Evolutionary conservation across 1,139 yeast species (phyloP).

Genomic region (Lodderomyces theae): DNA sequence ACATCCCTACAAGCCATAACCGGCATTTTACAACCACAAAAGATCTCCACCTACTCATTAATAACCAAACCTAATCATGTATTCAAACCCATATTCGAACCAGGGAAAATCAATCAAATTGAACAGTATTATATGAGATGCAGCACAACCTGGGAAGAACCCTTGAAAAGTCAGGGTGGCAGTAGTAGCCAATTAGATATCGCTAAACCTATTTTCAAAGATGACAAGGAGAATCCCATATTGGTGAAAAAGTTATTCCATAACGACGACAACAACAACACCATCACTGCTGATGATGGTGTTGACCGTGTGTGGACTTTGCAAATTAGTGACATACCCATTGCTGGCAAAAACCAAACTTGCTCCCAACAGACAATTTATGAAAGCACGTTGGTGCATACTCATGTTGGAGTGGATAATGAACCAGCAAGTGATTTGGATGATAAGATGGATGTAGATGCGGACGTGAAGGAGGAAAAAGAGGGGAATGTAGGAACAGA

Average conservation of each 20-base stretch:
- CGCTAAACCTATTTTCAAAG: conserved; percentile 24
- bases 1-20: conserved; percentile 47
- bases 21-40: conserved; percentile 39
- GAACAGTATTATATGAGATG: conserved; percentile 49
- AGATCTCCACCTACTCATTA: conserved; percentile 43
- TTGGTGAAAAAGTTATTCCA: conserved; percentile 28
- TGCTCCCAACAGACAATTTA: conserved; percentile 64
- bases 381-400: conserved; percentile 59
- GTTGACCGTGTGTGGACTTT: conserved; percentile 55
- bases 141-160: conserved; percentile 37
- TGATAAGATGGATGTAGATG: conserved; percentile 28
- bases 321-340: conserved; percentile 77
- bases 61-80: conserved; percentile 42
- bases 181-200: conserved; percentile 29
- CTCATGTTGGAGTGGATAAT: conserved; percentile 23
- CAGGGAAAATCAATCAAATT: conserved; percentile 50
- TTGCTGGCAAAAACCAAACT: conserved; percentile 74
- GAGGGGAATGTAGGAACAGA: conserved; percentile 1
- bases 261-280: background rate
- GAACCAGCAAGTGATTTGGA: conserved; percentile 4
- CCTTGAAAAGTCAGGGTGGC: too few relatives aligned
- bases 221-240: conserved; percentile 13
- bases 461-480: conserved; percentile 2
- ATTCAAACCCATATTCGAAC: conserved; percentile 48
- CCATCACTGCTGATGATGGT: conserved; percentile 27